Evolutionary conservation across 2,329 filamentous ascomycete species (phyloP), one percentile per base, ranked within the genome.

Genomic region (Trichoderma lentiforme): DNA sequence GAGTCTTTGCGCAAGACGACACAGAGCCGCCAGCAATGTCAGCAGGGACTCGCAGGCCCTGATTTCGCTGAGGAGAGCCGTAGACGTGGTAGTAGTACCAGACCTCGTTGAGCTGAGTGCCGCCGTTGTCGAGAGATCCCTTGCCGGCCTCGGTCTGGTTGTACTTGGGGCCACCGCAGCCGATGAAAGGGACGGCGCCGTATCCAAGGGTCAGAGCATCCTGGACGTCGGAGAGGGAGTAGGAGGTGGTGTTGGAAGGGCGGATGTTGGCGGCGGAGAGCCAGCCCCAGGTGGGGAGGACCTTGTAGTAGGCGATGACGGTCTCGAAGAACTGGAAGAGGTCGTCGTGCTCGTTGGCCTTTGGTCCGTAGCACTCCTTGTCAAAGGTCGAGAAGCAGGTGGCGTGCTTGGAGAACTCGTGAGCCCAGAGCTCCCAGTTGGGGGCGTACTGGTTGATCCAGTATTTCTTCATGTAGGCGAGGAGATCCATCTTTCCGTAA

Each of bases 351-450:
- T 86, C 66, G 62, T 79, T 77, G 78, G 90, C 89, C 73, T 83
- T 77, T 6, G 89, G 87, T 0, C 88, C 88, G 79, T 91, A 92
- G 85, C 90, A 92, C 34, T 87, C 85, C 6, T 84, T 80, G 76
- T 91, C 88, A 77, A 92, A 92, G 73, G 87, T 91, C 61, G 86
- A 88, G 83, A 83, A 92, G 84, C 90, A 92, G 15, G 90, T 92
- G 3, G 86, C 90, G 80, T 91, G 89, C 83, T 92, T 92, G 81
- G 84, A 86, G 82, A 90, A 91, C 78, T 92, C 89, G 82, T 91
- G 89, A 51, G 81, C 90, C 89, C 90, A 92, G 81, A 92, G 88
- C 39, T 86, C 84, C 65, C 82, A 79, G 80, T 89, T 91, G 15
- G 86, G 83, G 63, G 86, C 84, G 73, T 82, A 81, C 74, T 88